Percentiles rank a stretch among this genome's conserved stretches.
Conservation (phyloP, 768 basidiomycete genomes). For the Myochromella boudieri region DNA sequence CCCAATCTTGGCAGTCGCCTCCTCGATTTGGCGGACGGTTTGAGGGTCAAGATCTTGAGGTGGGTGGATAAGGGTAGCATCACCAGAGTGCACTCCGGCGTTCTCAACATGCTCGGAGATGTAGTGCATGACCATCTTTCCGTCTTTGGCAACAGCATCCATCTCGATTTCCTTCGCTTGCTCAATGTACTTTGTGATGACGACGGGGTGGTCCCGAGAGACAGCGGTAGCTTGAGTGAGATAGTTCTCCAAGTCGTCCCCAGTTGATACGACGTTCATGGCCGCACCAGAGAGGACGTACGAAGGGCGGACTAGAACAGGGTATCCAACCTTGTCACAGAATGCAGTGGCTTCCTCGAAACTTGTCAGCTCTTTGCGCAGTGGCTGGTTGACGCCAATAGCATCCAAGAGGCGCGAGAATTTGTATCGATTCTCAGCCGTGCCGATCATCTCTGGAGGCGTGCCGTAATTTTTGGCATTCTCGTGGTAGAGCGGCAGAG, state of each 20-base stretch:
- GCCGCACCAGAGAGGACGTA: constrained; percentile 99
- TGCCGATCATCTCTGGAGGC: constrained; percentile 99
- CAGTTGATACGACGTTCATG: constrained; percentile 98
- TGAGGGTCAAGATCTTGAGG: constrained; percentile 98
- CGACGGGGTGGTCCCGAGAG: constrained; percentile 94
- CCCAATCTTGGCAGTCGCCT: constrained; percentile 96
- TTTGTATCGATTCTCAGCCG: constrained; percentile 98
- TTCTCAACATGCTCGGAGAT: constrained; percentile 99
- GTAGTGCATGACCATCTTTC: constrained; percentile 99
- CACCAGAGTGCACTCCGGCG: constrained; percentile 97
- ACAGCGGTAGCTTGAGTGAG: constrained; percentile 94
- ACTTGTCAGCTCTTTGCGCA: constrained; percentile 95
- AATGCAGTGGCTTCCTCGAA: constrained; percentile 85
- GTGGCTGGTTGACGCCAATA: constrained; percentile 97
- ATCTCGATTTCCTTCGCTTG: constrained; percentile 99
- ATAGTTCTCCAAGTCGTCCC: constrained; percentile 88
- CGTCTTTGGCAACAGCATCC: constrained; percentile 96
- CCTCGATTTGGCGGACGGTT: constrained; percentile 94
- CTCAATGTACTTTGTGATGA: constrained; percentile 99
- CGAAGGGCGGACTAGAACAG: constrained; percentile 94
- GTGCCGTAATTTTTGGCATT: constrained; percentile 99
- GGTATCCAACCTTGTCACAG: constrained; percentile 92
- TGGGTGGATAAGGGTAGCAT: constrained; percentile 96
- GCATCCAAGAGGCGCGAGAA: constrained; percentile 97
- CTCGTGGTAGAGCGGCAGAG: constrained; percentile 90